Evolutionary conservation across 1,139 yeast species (phyloP), one percentile per base, ranked within the genome.

Genomic region (Hansenula lynferdii): DNA sequence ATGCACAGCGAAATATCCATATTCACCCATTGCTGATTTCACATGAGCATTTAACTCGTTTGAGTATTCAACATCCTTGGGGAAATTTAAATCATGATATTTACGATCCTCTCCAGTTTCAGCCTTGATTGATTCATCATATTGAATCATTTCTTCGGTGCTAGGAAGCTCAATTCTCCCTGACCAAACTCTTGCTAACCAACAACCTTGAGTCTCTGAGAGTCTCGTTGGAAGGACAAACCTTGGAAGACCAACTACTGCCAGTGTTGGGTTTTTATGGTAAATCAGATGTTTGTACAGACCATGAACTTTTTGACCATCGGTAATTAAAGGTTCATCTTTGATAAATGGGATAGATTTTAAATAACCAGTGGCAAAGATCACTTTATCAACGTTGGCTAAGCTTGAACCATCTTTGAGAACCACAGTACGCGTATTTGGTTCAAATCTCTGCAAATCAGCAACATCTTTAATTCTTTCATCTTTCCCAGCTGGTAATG

Each of bases 321-420:
- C 60, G 0, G 72, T 65, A 31, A 72, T 61, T 7, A 70, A 48
- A 5, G 74, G 65, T 14, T 59, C 45, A 40, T 44, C 39, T 17
- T 60, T 57, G 34, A 77, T 51, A 40, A 61, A 72, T 7, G 81
- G 79, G 37, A 67, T 61, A 19, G 72, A 65, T 47, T 74, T 69
- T 19, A 69, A 61, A 54, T 75, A 81, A 0, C 89, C 87, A 1
- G 89, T 81, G 25, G 85, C 83, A 55, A 74, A 80, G 5, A 82
- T 54, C n/a, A 81, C 56, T 16, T 48, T 52, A 40, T 76, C 84
- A 31, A 79, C 65, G 35, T 65, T 59, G 1, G 51, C 51, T 14
- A 72, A 42, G 2, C 41, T 44, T 2, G 60, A 40, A 1, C 79
- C 80, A 47, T 70, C 71, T 6, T 43, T 48, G 42, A 62, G 63